Conservation (phyloP, 2,329 filamentous ascomycete species). For the Ophiostoma sp. region DNA sequence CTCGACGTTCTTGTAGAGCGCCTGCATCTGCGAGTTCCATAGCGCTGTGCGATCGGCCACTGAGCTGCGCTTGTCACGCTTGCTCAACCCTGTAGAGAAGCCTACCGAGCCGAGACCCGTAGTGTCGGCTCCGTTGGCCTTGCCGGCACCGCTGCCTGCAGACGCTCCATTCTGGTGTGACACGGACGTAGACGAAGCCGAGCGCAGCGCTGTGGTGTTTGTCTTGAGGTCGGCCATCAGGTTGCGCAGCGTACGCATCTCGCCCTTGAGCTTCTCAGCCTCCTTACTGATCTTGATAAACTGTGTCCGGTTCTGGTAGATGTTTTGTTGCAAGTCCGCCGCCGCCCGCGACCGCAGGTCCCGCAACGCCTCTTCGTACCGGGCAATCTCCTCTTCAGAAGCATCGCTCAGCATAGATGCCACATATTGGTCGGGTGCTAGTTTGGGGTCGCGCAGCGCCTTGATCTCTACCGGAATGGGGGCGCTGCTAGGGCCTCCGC, state of each 20-base stretch:
- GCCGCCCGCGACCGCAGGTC: slow-evolving; percentile 73
- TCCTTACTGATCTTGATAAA: slow-evolving; percentile 99
- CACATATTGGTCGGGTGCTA: slow-evolving; percentile 75
- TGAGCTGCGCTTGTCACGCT: slow-evolving; percentile 80
- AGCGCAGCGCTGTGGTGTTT: slow-evolving; percentile 62
- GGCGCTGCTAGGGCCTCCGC: slow-evolving; percentile 33
- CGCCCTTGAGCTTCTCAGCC: slow-evolving; percentile 91
- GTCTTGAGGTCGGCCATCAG: slow-evolving; percentile 89
- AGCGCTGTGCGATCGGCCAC: slow-evolving; percentile 64
- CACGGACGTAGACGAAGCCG: slow-evolving; percentile 47
- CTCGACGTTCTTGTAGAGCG: slow-evolving; percentile 94
- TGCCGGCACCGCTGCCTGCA: slow-evolving; percentile 26
- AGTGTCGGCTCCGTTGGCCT: slow-evolving; percentile 34
- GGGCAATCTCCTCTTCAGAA: slow-evolving; percentile 77
- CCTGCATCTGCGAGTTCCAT: slow-evolving; percentile 68
- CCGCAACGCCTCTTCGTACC: slow-evolving; percentile 70
- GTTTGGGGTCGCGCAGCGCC: slow-evolving; percentile 70
- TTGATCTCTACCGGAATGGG: slow-evolving; percentile 66
- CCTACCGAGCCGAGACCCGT: slow-evolving; percentile 44
- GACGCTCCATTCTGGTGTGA: slow-evolving; percentile 29
- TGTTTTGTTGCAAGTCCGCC: slow-evolving; percentile 83
- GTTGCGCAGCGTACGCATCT: slow-evolving; percentile 86
- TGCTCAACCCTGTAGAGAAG: slow-evolving; percentile 53
- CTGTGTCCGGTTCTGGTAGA: slow-evolving; percentile 94
- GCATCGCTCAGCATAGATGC: slow-evolving; percentile 72